These are phyloP conservation scores for Neurospora sp. DNA, from an alignment of 495 filamentous ascomycete genomes.

Conservation along the genomic window DNA sequence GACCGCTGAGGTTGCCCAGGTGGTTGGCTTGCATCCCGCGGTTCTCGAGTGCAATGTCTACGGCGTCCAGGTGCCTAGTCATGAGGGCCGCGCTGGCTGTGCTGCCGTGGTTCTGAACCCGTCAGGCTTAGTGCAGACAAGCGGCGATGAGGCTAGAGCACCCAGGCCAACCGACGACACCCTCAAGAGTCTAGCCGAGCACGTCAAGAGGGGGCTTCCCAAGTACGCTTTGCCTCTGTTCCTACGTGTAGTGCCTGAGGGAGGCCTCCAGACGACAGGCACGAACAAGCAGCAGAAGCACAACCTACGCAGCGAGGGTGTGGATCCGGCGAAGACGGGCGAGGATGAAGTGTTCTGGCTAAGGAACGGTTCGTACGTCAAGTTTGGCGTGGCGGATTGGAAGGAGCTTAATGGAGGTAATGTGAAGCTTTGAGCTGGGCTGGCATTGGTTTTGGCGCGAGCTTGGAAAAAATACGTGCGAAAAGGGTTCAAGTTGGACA, in stretches of 20 bases:
- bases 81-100: constrained; percentile 83
- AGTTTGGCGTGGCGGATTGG: constrained; percentile 60
- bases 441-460: background rate
- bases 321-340: constrained; percentile 51
- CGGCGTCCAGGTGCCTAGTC: constrained; percentile 68
- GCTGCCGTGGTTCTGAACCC: constrained; percentile 53
- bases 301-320: constrained; percentile 58
- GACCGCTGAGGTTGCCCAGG: constrained; percentile 72
- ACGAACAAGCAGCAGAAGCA: constrained; percentile 86
- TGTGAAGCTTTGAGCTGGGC: constrained; percentile 52
- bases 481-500: background rate
- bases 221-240: constrained; percentile 73
- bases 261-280: constrained; percentile 54
- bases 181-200: constrained; percentile 48
- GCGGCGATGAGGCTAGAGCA: constrained; percentile 12
- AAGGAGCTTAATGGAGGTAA: constrained; percentile 51
- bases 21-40: constrained; percentile 54
- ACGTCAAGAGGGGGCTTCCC: constrained; percentile 49
- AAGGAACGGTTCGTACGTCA: constrained; percentile 56
- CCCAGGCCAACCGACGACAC: constrained; percentile 24
- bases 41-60: constrained; percentile 82
- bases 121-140: constrained; percentile 10
- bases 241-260: constrained; percentile 49
- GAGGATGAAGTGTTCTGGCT: constrained; percentile 55
- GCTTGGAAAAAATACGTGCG: background rate